Percentiles rank a stretch among this genome's conserved stretches.
Conservation (phyloP, 2,329 filamentous ascomycete genomes). For the Botrytis porri region DNA sequence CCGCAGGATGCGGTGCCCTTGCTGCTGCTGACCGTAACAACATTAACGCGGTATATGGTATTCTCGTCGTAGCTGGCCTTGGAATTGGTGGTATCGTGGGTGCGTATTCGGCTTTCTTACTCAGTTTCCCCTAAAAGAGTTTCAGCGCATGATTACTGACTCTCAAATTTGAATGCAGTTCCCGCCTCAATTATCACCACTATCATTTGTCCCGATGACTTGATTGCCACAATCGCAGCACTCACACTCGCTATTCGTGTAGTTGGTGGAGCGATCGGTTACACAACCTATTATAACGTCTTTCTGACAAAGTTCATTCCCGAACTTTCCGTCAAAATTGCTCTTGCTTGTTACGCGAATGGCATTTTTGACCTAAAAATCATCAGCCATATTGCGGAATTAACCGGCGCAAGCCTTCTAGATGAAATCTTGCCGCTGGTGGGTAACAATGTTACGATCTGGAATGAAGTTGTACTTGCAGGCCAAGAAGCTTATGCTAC, state of each 20-base stretch:
- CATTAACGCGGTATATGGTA: slow-evolving; percentile 52
- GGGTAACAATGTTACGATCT: slow-evolving; percentile 48
- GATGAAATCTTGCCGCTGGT: slow-evolving; percentile 53
- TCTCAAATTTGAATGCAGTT: slow-evolving; percentile 51
- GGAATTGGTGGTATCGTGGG: slow-evolving; percentile 66
- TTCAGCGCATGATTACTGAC: not conserved
- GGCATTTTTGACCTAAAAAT: slow-evolving; percentile 39
- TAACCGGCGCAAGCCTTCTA: slow-evolving; percentile 53
- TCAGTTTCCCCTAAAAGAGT: not conserved
- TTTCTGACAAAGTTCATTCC: slow-evolving; percentile 45
- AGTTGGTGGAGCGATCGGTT: slow-evolving; percentile 64
- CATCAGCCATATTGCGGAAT: slow-evolving; percentile 50
- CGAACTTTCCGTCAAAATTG: slow-evolving; percentile 32
- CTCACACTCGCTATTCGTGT: slow-evolving; percentile 68
- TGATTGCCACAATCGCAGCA: slow-evolving; percentile 67
- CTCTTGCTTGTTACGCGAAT: slow-evolving; percentile 24
- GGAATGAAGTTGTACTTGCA: slow-evolving; percentile 51
- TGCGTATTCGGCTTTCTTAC: slow-evolving; percentile 39
- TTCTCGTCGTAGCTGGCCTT: slow-evolving; percentile 58
- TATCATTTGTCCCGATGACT: slow-evolving; percentile 66
- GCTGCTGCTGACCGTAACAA: slow-evolving; percentile 52
- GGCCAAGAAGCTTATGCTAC: slow-evolving; percentile 56
- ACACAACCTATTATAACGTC: slow-evolving; percentile 57
- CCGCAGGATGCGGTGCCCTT: slow-evolving; percentile 55
- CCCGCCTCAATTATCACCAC: slow-evolving; percentile 66